Evolutionary conservation across 148 eudicot species (phyloP).

Genomic region (Heliamphora exappendiculata): DNA sequence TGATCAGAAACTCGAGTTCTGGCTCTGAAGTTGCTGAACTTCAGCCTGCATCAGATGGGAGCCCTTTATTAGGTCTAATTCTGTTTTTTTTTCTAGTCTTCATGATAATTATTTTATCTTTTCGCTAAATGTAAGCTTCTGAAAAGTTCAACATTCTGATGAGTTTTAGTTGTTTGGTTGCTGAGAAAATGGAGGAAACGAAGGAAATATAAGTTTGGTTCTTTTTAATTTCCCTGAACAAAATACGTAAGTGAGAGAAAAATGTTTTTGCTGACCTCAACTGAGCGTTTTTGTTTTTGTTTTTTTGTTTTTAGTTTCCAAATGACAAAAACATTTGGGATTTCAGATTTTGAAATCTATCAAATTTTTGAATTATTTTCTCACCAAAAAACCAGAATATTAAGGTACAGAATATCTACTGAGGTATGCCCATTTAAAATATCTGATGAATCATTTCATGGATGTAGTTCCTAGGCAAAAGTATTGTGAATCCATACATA

Average conservation of each 20-base stretch:
- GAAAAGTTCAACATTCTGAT: not conserved
- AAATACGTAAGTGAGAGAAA: not conserved
- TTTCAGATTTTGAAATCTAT: not conserved
- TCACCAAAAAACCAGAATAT: not conserved
- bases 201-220: not conserved
- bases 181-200: not conserved
- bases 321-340: not conserved
- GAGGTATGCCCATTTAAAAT: not conserved
- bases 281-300: not conserved
- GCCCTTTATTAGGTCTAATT: constrained; percentile 65
- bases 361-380: not conserved
- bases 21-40: constrained; percentile 82
- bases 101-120: not conserved
- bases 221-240: not conserved
- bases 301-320: not conserved
- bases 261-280: not conserved
- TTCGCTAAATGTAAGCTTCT: not conserved
- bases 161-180: not conserved
- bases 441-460: constrained; percentile 10
- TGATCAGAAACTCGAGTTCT: constrained; percentile 56
- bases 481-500: constrained; percentile 77
- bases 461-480: constrained; percentile 83
- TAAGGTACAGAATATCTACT: not conserved
- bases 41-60: constrained; percentile 84
- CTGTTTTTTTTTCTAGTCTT: not conserved